Conservation (phyloP, 1,284 basidiomycete species). For the Cryptococcus sp. region DNA sequence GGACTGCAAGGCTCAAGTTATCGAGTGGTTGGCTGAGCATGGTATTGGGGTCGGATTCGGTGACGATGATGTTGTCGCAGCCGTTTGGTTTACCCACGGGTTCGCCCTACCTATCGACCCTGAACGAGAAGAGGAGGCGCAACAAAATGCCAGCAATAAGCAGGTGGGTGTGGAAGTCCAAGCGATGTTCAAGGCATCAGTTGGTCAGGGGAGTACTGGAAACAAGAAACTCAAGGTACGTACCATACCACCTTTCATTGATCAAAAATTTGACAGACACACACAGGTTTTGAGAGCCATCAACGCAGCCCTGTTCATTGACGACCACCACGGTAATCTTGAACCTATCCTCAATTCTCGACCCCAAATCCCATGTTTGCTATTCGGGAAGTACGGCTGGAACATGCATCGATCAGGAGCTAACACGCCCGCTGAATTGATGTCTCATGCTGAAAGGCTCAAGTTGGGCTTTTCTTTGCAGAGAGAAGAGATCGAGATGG, state of each 20-base stretch:
- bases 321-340: constrained; percentile 30
- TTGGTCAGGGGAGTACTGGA: constrained; percentile 15
- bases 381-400: constrained; percentile 28
- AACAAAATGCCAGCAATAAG: constrained; percentile 11
- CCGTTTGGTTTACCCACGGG: constrained; percentile 22
- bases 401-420: constrained; percentile 23
- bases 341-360: constrained; percentile 20
- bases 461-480: constrained; percentile 12
- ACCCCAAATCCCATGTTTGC: constrained; percentile 25
- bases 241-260: no score
- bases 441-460: constrained; percentile 28
- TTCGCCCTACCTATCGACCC: constrained; percentile 1
- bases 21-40: constrained; percentile 19
- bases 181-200: constrained; percentile 10
- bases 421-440: constrained; percentile 20
- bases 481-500: constrained; percentile 12
- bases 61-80: constrained; percentile 18
- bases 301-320: constrained; percentile 33
- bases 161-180: constrained; percentile 15
- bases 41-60: constrained; percentile 25
- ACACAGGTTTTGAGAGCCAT: constrained; percentile 32
- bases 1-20: constrained; percentile 11
- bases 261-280: no score
- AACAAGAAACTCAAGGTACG: constrained; percentile 24
- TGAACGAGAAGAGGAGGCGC: constrained; percentile 7